These are phyloP conservation scores for Claviceps humidiphila DNA, from an alignment of 2,329 filamentous ascomycete genomes.

Conservation along the genomic window DNA sequence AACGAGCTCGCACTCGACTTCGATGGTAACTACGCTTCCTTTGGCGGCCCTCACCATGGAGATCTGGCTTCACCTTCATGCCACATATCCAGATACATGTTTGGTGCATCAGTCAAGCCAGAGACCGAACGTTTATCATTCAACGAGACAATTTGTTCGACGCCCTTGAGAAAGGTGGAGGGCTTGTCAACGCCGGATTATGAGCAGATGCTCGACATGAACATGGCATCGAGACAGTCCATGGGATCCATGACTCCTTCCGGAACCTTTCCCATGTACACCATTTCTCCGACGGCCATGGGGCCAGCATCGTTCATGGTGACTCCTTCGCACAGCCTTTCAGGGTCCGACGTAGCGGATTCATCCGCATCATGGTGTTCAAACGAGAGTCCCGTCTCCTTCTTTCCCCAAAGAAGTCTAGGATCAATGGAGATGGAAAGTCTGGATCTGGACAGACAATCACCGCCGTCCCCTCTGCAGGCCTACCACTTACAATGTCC, in stretches of 20 bases:
- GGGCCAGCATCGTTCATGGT: slow-evolving; percentile 24
- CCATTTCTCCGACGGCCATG: slow-evolving; percentile 20
- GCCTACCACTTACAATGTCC: slow-evolving; percentile 19
- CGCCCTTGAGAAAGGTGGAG: slow-evolving; percentile 24
- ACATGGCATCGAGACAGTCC: slow-evolving; percentile 18
- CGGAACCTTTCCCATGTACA: slow-evolving; percentile 22
- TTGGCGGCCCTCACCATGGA: slow-evolving; percentile 13
- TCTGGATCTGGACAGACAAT: slow-evolving; percentile 23
- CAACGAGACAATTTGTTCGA: slow-evolving; percentile 19
- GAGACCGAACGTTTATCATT: slow-evolving; percentile 22
- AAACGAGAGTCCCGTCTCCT: slow-evolving; percentile 28
- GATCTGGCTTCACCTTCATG: slow-evolving; percentile 24
- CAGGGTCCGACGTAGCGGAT: slow-evolving; percentile 25
- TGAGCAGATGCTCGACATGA: slow-evolving; percentile 26
- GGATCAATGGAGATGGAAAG: slow-evolving; percentile 19
- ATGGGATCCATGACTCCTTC: slow-evolving; percentile 26
- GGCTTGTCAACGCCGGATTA: slow-evolving; percentile 22
- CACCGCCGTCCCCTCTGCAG: slow-evolving; percentile 21
- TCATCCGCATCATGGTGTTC: slow-evolving; percentile 25
- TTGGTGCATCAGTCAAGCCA: slow-evolving; percentile 18
- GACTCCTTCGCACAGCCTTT: slow-evolving; percentile 26
- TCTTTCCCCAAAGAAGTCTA: slow-evolving; percentile 22
- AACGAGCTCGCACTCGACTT: slow-evolving; percentile 25
- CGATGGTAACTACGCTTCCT: slow-evolving; percentile 18
- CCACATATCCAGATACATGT: slow-evolving; percentile 22